Percentiles rank a stretch among this genome's conserved stretches.
phyloP scores from a whole-genome alignment of 2,329 filamentous ascomycete species.

The Ophiocordyceps polyrhachis-furcata region DNA sequence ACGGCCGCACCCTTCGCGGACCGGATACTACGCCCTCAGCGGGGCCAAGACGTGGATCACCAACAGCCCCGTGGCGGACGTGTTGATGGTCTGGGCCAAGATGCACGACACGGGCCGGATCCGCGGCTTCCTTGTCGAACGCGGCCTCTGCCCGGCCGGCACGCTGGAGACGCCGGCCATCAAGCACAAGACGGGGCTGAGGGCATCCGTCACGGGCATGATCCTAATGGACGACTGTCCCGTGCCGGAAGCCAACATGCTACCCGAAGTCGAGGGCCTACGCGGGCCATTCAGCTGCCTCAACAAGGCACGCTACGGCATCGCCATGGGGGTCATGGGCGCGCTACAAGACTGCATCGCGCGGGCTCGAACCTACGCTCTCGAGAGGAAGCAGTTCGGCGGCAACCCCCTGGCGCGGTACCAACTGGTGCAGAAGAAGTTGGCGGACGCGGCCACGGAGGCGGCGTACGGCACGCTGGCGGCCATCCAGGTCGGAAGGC shows the following conservation, averaged over 20 bases:
- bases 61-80: constrained; percentile 75
- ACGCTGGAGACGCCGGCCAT: constrained; percentile 82
- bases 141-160: constrained; percentile 66
- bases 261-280: constrained; percentile 74
- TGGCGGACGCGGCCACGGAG: constrained; percentile 82
- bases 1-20: constrained; percentile 68
- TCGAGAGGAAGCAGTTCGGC: constrained; percentile 93
- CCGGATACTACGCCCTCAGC: constrained; percentile 61
- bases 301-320: constrained; percentile 85
- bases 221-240: constrained; percentile 87
- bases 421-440: constrained; percentile 94
- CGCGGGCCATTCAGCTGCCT: constrained; percentile 82
- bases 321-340: constrained; percentile 84
- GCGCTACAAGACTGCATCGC: constrained; percentile 82
- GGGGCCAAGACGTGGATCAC: constrained; percentile 93
- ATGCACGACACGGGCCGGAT: constrained; percentile 84
- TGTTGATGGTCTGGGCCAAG: constrained; percentile 85
- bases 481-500: constrained; percentile 71
- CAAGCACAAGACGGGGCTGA: constrained; percentile 87
- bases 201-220: constrained; percentile 93
- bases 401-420: constrained; percentile 88
- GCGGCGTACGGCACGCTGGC: constrained; percentile 82
- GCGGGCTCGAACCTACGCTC: constrained; percentile 65
- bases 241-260: constrained; percentile 82
- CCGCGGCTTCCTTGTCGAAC: constrained; percentile 76